phyloP scores from a whole-genome alignment of 352 stramenopile genomes.

The Saprolegnia parasitica region DNA sequence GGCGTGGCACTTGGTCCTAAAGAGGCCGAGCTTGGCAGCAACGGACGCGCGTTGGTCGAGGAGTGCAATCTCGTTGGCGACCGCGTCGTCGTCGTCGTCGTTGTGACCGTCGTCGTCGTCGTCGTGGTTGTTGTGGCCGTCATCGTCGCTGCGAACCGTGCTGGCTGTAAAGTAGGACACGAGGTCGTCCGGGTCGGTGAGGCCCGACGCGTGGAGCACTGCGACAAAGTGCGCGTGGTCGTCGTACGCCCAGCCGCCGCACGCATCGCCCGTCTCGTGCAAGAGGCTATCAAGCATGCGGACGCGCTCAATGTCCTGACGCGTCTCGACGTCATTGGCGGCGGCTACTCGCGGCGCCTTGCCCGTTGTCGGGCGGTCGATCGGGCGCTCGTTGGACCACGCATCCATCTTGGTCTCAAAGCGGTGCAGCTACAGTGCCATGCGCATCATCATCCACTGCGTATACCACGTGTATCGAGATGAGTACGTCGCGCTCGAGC shows the following conservation, averaged over 20 bases:
- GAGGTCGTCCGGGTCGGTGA: neutral
- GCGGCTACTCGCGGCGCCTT: neutral
- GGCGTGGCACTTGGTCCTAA: slow-evolving; percentile 5
- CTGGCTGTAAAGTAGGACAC: neutral
- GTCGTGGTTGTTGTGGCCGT: no score
- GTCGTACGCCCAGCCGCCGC: slow-evolving; percentile 16
- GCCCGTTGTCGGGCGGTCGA: neutral
- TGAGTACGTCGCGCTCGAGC: slow-evolving; percentile 21
- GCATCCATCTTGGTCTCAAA: slow-evolving; percentile 19
- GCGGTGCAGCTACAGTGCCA: neutral
- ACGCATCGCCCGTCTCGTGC: slow-evolving; percentile 7
- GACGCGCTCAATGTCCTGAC: slow-evolving; percentile 7
- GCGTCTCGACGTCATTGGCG: neutral
- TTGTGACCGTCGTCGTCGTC: slow-evolving; percentile 1
- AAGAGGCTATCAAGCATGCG: slow-evolving; percentile 15
- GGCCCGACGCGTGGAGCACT: neutral
- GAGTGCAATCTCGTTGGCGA: slow-evolving; percentile 6
- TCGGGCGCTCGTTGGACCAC: slow-evolving; percentile 6
- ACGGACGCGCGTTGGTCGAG: neutral
- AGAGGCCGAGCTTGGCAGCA: neutral
- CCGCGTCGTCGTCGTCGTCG: slow-evolving; percentile 5
- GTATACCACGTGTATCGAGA: no score
- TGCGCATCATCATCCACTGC: neutral
- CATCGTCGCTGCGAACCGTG: neutral
- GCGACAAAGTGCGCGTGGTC: slow-evolving; percentile 25